phyloP scores from a whole-genome alignment of 192 early-diverging fungal species.

The Cetraspora pellucida region DNA sequence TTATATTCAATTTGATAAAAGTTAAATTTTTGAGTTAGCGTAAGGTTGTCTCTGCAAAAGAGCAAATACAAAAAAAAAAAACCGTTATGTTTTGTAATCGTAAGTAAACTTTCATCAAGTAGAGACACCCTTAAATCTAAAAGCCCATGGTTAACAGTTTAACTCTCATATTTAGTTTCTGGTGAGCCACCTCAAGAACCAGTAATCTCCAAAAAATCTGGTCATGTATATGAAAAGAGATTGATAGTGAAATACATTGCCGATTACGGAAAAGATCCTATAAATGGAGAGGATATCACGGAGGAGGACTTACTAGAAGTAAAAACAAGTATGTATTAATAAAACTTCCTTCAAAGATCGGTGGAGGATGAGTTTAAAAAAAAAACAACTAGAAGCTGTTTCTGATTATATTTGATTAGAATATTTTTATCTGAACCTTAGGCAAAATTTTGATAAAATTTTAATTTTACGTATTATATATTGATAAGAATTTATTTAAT shows the following conservation, averaged over 20 bases:
- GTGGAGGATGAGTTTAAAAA: neutral
- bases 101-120: no score
- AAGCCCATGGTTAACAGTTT: no score
- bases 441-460: no score
- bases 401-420: constrained; percentile 9
- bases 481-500: neutral
- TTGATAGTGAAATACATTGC: constrained; percentile 86
- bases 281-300: constrained; percentile 69
- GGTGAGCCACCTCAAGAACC: constrained; percentile 87
- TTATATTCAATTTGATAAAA: no score
- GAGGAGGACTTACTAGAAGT: constrained; percentile 75
- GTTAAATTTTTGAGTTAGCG: no score
- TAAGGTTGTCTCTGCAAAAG: no score
- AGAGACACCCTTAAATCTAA: no score
- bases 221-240: constrained; percentile 85
- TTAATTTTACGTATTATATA: no score
- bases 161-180: constrained; percentile 66
- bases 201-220: constrained; percentile 84
- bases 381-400: constrained; percentile 23
- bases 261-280: constrained; percentile 83
- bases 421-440: neutral
- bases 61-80: no score
- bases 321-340: constrained; percentile 54
- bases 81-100: no score
- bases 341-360: no score